Evolutionary conservation across 108 stramenopile genomes (phyloP), one percentile per base, ranked within the genome.

Genomic region (Nitzschia sp.): DNA sequence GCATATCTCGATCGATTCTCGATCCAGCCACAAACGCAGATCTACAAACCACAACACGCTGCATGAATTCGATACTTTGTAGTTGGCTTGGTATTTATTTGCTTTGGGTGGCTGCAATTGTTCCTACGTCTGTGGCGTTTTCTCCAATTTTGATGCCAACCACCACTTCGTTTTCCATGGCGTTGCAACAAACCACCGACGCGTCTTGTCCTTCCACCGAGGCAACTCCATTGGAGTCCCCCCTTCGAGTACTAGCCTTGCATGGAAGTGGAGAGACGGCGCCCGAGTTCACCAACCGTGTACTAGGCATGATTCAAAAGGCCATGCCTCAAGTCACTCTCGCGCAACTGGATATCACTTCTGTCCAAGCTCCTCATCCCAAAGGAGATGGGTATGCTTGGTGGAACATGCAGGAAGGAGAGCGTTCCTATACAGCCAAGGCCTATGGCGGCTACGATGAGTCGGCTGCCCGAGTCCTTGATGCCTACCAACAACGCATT

Each of bases 211-310:
- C 29, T 34, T 34, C 29, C 29, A 34, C 29, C 29, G 29, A 34
- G 5, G 1, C 29, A 5, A 34, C 29, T 34, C 29, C 29, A 1
- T 46, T 20, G 1, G 61, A 55, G 41, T 60, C 29, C 5, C 29
- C 29, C n/a, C 29, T 80, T 41, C 74, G 84, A 19, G 77, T 91
- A 19, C 65, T 93, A 24, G 89, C 87, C 43, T 72, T 93, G 6
- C 92, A 93, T 68, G 92, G 92, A 15, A 93, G 87, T 76, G 92
- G 76, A 64, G 92, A 82, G 17, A 79, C 53, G 41, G 92, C 80
- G 14, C 46, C 73, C 40, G 53, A 67, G 43, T 93, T 90, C 57
- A 42, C 75, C 8, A 55, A 74, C 12, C 76, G 80, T 34, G 57
- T 88, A 46, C 20, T 68, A 34, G 63, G 76, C 10, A 17, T 78